Evolutionary conservation across 352 stramenopile species (phyloP).

Genomic region (Phytophthora pistaciae): DNA sequence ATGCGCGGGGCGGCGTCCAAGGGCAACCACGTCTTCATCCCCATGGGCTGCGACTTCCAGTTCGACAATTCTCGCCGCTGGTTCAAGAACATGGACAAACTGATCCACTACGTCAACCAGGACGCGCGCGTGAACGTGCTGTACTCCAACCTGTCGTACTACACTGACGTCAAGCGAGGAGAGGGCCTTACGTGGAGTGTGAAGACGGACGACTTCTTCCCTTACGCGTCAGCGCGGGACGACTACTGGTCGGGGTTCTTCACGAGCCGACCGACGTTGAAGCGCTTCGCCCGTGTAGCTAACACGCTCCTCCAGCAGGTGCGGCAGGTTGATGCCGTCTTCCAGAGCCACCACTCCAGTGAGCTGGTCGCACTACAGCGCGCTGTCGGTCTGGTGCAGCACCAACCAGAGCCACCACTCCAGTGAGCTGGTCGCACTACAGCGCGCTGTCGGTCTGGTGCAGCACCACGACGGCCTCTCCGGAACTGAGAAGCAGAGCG

Average conservation of each 20-base stretch:
- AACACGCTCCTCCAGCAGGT: conserved; percentile 92
- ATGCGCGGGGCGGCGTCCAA: conserved; percentile 79
- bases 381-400: conserved; percentile 93
- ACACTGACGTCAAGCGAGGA: conserved; percentile 94
- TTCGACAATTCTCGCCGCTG: conserved; percentile 91
- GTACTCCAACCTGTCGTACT: conserved; percentile 97
- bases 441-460: conserved; percentile 92
- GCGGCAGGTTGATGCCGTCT: conserved; percentile 90
- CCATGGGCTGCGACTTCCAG: conserved; percentile 97
- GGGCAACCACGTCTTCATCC: conserved; percentile 88
- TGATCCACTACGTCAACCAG: conserved; percentile 96
- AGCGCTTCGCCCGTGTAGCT: conserved; percentile 91
- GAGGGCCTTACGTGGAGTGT: conserved; percentile 84
- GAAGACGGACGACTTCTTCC: conserved; percentile 98
- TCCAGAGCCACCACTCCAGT: conserved; percentile 63
- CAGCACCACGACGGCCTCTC: conserved; percentile 98
- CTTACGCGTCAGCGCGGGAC: conserved; percentile 93
- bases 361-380: conserved; percentile 81
- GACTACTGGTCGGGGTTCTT: conserved; percentile 98
- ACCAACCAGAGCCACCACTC: conserved; percentile 90
- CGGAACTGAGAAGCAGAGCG: conserved; percentile 96
- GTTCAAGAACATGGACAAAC: conserved; percentile 97
- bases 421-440: conserved; percentile 64
- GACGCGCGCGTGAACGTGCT: conserved; percentile 94
- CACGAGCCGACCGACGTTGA: conserved; percentile 93